A percentile compares a stretch with the other conserved stretches of the same genome.
Evolutionary conservation across 177 flowering plant genomes (phyloP).

Genomic region (Tripterygium wilfordii): DNA sequence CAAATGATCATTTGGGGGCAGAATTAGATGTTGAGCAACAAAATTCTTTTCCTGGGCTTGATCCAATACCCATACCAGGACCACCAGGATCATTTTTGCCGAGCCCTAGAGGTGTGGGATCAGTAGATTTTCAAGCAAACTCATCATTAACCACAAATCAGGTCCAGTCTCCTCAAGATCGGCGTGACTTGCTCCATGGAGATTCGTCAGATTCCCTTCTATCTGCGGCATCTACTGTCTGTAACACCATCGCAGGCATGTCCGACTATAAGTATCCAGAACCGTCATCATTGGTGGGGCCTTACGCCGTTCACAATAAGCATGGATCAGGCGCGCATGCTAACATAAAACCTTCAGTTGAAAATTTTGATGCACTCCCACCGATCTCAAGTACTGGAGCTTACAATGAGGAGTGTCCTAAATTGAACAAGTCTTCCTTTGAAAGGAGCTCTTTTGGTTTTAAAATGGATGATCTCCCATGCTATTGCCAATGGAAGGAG

Average conservation of each 20-base stretch:
- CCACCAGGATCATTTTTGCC: constrained; percentile 76
- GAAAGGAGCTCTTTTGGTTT: constrained; percentile 23
- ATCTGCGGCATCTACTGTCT: constrained; percentile 51
- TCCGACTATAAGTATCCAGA: constrained; percentile 20
- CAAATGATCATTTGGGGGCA: constrained; percentile 9
- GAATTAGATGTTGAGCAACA: constrained; percentile 26
- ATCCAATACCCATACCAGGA: constrained; percentile 62
- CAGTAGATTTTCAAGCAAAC: constrained; percentile 55
- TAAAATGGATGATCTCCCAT: constrained; percentile 38
- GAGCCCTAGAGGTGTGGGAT: constrained; percentile 53
- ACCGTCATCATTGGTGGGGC: constrained; percentile 11
- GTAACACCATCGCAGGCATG: constrained; percentile 25
- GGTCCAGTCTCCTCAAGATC: constrained; percentile 42
- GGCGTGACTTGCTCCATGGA: constrained; percentile 32
- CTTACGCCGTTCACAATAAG: constrained; percentile 15
- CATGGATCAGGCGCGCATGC: constrained; percentile 13
- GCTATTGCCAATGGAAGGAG: constrained; percentile 58
- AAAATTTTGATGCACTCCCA: constrained; percentile 12
- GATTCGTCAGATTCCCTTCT: constrained; percentile 55
- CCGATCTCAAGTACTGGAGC: constrained; percentile 10
- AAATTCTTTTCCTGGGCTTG: constrained; percentile 42
- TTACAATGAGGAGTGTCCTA: constrained; percentile 15
- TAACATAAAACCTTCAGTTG: constrained; percentile 13
- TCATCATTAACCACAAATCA: constrained; percentile 54
- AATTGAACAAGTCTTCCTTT: constrained; percentile 12